Base-by-base conservation (phyloP, 176 grass and related monocot species). In the Raddia distichophylla region DNA sequence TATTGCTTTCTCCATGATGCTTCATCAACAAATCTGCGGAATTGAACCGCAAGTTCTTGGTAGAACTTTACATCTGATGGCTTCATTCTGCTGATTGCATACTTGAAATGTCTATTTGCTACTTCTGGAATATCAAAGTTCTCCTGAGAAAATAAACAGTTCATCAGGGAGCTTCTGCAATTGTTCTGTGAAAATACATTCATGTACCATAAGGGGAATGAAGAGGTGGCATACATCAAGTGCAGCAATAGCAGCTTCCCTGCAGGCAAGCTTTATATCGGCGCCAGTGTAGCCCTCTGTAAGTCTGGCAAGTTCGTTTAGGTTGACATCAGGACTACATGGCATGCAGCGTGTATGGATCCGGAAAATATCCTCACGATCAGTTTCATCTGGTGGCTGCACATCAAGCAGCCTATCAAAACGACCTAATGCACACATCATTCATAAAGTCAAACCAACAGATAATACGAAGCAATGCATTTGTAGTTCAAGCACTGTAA, bases 321-420 rank as follows among this genome's bases (percentile, higher is more conserved):
- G 45, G 42, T 77, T 80, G 53, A 98, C 76, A 49, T 95, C 90
- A 79, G 75, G 17, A 65, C 82, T 75, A 18, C 90, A 87, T 2
- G 95, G 95, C 52, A 88, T 97, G 14, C 77, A 85, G 55, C 85
- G 90, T 67, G 78, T 89, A 73, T 92, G 90, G 71, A 98, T 93
- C 59, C 7, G 22, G 51, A 98, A 95, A 77, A 98, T 98, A 74
- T 93, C 86, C 86, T 83, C 79, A 50, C 92, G 86, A 7, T 95
- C 95, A 74, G 44, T 63, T 83, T 94, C 80, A 46, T 91, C 89
- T 15, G 95, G 95, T 60, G 90, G 92, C 40, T 93, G 95, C 53
- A 98, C 95, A 88, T 95, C 92, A 50, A 98, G 74, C 34, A 95
- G 78, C 75, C 88, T 91, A 78, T 98, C 95, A 67, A 98, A 98